phyloP scores from a whole-genome alignment of 164 flowering plant genomes.

The Dillenia turbinata region DNA sequence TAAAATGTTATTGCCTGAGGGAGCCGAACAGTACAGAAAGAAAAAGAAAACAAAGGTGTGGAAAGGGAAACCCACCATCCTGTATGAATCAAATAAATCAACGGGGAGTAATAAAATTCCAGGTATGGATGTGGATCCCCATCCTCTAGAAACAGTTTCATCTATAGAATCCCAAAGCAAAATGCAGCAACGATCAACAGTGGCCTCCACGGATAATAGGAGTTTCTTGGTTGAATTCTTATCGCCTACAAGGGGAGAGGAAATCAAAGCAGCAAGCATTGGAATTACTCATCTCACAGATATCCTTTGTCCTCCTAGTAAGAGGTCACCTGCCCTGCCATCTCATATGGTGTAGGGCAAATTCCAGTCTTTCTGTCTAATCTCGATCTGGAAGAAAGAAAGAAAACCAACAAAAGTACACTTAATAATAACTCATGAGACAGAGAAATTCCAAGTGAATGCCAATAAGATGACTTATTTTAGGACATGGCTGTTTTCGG shows the following conservation, averaged over 20 bases:
- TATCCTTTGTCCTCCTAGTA: slow-evolving; percentile 56
- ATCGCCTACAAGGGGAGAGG: background rate
- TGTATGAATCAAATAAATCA: no score
- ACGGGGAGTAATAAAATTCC: no score
- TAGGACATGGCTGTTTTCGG: background rate
- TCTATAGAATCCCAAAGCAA: no score
- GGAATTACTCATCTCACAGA: slow-evolving; percentile 25
- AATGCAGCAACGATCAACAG: no score
- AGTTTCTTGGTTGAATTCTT: no score
- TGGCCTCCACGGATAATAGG: no score
- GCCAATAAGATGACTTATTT: background rate
- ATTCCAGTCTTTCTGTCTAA: slow-evolving; percentile 33
- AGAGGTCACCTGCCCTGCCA: slow-evolving; percentile 50
- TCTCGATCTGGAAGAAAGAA: slow-evolving; percentile 41
- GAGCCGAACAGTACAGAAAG: no score
- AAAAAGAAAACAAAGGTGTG: no score
- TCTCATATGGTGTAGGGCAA: slow-evolving; percentile 38
- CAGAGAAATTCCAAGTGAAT: background rate
- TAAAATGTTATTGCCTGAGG: no score
- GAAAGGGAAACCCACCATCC: no score
- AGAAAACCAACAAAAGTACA: background rate
- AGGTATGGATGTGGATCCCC: no score
- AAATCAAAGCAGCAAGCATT: background rate
- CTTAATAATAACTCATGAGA: background rate
- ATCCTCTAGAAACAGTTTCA: no score